These are phyloP conservation scores for Tetrahymena malaccensis DNA, from an alignment of 73 alveolate genomes.

Conservation along the genomic window DNA sequence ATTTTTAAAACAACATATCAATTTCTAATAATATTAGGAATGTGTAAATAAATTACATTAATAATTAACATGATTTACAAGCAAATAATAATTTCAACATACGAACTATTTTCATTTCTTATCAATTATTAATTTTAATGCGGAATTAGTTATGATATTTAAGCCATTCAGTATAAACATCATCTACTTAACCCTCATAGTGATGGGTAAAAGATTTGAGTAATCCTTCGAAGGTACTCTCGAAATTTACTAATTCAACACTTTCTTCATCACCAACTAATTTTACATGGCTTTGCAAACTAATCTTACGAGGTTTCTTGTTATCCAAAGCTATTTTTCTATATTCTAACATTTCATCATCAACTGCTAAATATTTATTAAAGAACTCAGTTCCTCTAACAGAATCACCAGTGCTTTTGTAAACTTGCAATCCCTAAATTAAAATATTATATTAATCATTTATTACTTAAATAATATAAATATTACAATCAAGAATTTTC, in stretches of 20 bases:
- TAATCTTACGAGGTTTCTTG: not conserved
- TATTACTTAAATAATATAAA: not conserved
- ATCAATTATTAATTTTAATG: not conserved
- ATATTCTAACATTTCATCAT: not conserved
- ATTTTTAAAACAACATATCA: too few species aligned
- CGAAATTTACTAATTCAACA: not conserved
- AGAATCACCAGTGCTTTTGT: not conserved
- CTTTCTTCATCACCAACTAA: not conserved
- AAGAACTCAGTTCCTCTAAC: not conserved
- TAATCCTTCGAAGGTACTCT: not conserved
- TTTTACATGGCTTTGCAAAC: not conserved
- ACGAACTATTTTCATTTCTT: too few species aligned
- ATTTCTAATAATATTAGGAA: too few species aligned
- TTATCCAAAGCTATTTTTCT: not conserved
- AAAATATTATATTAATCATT: not conserved
- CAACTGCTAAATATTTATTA: not conserved
- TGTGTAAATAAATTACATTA: too few species aligned
- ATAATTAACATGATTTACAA: too few species aligned
- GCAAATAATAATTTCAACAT: too few species aligned
- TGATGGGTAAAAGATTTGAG: not conserved
- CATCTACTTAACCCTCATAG: not conserved
- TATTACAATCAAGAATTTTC: not conserved
- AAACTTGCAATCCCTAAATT: not conserved
- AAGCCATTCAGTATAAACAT: not conserved
- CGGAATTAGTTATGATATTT: not conserved